Base-by-base conservation (phyloP, 2,329 filamentous ascomycete species). In the Ceratocystis huliohia region DNA sequence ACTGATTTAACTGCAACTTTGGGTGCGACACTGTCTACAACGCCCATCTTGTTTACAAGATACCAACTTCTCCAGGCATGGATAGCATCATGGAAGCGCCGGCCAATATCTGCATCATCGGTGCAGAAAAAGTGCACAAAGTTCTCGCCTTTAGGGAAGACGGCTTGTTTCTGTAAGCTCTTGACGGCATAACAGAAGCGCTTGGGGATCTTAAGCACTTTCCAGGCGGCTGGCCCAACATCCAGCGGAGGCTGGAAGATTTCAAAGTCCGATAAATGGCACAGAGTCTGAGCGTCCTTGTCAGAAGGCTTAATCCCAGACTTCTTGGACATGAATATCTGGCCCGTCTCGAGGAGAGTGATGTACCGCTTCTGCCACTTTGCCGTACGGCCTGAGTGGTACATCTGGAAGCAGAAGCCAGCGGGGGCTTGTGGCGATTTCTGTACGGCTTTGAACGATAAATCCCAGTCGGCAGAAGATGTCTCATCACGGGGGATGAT, bases 11-110 rank as follows among this genome's bases (percentile, higher is more conserved):
- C 30, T 37, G 10, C 50, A 17, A 20, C 67, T 22, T 71, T 71
- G 45, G 67, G 53, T 8, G 59, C 37, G 7, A 63, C 64, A 67
- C 67, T 81, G 80, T 63, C 28, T n/a, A 66, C 65, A 20, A 72
- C 70, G 76, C 77, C 68, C 72, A 87, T 82, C 68, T 85, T 85
- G 70, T 89, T 86, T 56, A 90, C 88, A 6, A 96, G 77, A 72
- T 96, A 96, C 91, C 91, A 96, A 74, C 89, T 95, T 67, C 93
- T 84, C 92, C 92, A 96, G 48, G 77, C 78, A 69, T 96, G 91
- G 1, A 96, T 81, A 28, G 82, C 81, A 17, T 82, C 79, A 72
- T 88, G 86, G 76, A 93, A 96, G 15, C 78, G 77, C n/a, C 82
- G 80, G 0, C 89, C 89, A 0, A 85, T 75, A 0, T 78, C 74